Conservation (phyloP, 805 yeast species). For the Myxozyma nipponensis region DNA sequence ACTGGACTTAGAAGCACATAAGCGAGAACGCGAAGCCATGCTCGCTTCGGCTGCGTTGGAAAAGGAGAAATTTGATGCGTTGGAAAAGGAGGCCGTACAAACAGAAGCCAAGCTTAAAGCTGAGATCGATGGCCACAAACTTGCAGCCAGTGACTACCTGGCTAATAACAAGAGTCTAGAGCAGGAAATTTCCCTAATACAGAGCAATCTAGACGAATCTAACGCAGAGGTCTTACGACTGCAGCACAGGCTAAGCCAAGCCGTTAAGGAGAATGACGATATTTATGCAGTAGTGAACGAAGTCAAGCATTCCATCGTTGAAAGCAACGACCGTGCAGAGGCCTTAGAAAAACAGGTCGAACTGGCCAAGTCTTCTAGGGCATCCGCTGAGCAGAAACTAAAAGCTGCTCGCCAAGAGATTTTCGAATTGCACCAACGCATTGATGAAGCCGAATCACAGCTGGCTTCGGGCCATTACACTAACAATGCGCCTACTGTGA, state of each 20-base stretch:
- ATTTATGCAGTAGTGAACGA: constrained; percentile 13
- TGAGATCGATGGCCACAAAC: constrained; percentile 12
- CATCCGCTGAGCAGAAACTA: constrained; percentile 9
- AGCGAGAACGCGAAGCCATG: not conserved
- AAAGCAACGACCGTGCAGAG: constrained; percentile 9
- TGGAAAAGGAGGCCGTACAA: not conserved
- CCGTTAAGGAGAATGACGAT: not conserved
- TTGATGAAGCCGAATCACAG: constrained; percentile 15
- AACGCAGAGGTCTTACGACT: not conserved
- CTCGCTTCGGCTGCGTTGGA: not conserved
- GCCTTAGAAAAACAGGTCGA: constrained; percentile 15
- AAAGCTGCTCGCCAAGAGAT: constrained; percentile 7
- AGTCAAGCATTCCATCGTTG: constrained; percentile 12
- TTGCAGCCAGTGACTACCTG: not conserved
- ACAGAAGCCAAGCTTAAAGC: not conserved
- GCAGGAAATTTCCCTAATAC: constrained; percentile 1
- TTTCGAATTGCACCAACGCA: constrained; percentile 6
- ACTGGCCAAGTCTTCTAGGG: constrained; percentile 1
- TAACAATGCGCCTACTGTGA: constrained; percentile 3
- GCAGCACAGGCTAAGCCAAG: not conserved
- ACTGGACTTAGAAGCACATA: not conserved
- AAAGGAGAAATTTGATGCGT: not conserved
- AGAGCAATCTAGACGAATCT: not conserved
- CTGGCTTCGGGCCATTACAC: constrained; percentile 7
- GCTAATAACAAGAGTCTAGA: constrained; percentile 13